Conservation (phyloP, 225 moss, liverwort and hornwort genomes). For the Straminergon stramineum region DNA sequence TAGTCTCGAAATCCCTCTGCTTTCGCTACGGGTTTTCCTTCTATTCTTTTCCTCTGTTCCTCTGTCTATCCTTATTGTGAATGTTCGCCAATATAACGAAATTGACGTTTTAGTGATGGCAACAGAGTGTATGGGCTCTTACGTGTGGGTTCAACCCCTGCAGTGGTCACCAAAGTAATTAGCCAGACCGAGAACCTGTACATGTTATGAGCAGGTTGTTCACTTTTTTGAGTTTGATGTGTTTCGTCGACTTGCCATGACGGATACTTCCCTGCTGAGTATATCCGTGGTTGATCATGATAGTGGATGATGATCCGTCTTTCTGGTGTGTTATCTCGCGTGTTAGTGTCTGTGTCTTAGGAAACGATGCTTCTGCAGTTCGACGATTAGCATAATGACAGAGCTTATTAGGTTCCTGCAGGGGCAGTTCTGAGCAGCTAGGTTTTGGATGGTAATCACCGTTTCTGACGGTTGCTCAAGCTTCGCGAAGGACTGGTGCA, state of each 20-base stretch:
- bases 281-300: not conserved
- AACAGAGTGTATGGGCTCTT: slow-evolving; percentile 10
- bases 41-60: not conserved
- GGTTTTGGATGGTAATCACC: not conserved
- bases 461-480: not conserved
- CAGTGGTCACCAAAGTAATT: not conserved
- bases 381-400: not conserved
- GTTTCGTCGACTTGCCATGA: not conserved
- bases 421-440: not conserved
- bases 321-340: not conserved
- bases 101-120: not conserved
- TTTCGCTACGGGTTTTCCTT: not conserved
- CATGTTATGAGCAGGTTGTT: not conserved
- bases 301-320: not conserved
- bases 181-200: not conserved
- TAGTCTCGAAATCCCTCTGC: not conserved
- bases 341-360: not conserved
- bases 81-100: not conserved
- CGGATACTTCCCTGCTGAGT: not conserved
- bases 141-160: slow-evolving; percentile 8
- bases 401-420: not conserved
- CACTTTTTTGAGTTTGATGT: not conserved
- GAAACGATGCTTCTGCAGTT: not conserved
- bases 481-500: not conserved
- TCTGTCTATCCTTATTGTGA: not conserved